Base-by-base conservation (phyloP, 176 grass and related monocot genomes). In the Zoysia japonica region DNA sequence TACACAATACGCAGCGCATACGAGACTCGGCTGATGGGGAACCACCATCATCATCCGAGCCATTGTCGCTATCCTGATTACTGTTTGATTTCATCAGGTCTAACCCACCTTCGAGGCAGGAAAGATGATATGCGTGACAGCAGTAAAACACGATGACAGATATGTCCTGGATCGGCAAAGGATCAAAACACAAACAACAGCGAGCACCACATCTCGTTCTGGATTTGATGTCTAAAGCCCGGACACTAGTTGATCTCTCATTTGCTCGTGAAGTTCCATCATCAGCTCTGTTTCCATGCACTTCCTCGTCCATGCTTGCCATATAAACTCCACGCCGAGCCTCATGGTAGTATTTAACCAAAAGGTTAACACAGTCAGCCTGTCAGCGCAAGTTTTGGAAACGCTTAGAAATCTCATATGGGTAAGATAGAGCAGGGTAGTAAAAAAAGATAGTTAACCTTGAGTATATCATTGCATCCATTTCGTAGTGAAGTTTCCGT, bases 381-480 rank as follows among this genome's bases (percentile, higher is more conserved):
- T 99, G 81, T 41, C 36, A 80, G 85, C 39, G 52, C 62, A 79
- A 71, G 68, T 50, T 74, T 65, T 66, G 59, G 28, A 62, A 72
- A 87, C 20, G 1, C 17, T 68, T 39, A 79, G 11, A 68, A 79
- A 56, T 46, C 68, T 19, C 61, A 65, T 15, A 80, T 66, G 54
- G 63, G 52, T 46, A 60, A n/a, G 19, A 83, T 52, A 67, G 8
- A 60, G 85, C 7, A 75, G 49, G 74, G 12, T 50, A 51, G 36
- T 71, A 55, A 81, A 89, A 28, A 70, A 72, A 83, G 14, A 72
- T 12, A 44, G 42, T 19, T 77, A 49, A 85, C 96, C 96, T 95
- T 99, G 44, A 99, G 90, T 81, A 99, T 99, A 88, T 91, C 92
- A 39, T 99, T 99, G 82, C 96, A 99, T 78, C 96, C 96, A 68